Base-by-base conservation (phyloP, 345 rosid genomes). In the Murraya paniculata region DNA sequence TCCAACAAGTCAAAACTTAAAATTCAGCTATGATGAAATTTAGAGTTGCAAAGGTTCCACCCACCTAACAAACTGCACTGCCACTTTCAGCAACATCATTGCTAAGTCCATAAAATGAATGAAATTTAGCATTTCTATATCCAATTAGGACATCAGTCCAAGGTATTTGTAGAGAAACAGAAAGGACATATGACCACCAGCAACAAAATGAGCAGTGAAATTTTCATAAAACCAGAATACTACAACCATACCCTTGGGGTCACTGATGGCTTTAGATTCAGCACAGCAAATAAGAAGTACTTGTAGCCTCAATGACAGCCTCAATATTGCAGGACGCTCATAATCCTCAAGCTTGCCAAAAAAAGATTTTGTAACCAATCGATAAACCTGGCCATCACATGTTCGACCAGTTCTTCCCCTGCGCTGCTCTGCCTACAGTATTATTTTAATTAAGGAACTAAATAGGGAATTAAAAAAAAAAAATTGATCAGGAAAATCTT, bases 401-500 rank as follows among this genome's bases (percentile, higher is more conserved):
- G 98, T 95, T 81, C 98, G 89, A 65, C 99, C 99, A 66, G 98
- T 95, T 87, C 99, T 90, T 82, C 98, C 99, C 84, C 84, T 83
- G 48, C 99, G 95, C 79, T 95, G 99, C 79, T 95, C 88, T 81
- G 99, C 98, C 99, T 95, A 85, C 77, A 86, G 66, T 59, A 87
- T 66, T 68, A 77, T 66, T 75, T 76, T 55, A 24, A 68, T 68
- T 75, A 56, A 69, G 73, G 65, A 73, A 57, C 35, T 50, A 79
- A 25, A 76, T 69, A 13, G 16, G 39, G n/a, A 72, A 67, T 60
- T 57, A 30, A n/a, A 64, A 74, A 77, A 30, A 22, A 64, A 72
- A 39, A 35, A 64, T 45, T 13, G 68, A 27, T 6, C 59, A 18
- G 4, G 53, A 45, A 60, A 77, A 77, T 61, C 53, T 60, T 73